phyloP scores from a whole-genome alignment of 495 filamentous ascomycete species.

The Talaromyces nanjingensis region DNA sequence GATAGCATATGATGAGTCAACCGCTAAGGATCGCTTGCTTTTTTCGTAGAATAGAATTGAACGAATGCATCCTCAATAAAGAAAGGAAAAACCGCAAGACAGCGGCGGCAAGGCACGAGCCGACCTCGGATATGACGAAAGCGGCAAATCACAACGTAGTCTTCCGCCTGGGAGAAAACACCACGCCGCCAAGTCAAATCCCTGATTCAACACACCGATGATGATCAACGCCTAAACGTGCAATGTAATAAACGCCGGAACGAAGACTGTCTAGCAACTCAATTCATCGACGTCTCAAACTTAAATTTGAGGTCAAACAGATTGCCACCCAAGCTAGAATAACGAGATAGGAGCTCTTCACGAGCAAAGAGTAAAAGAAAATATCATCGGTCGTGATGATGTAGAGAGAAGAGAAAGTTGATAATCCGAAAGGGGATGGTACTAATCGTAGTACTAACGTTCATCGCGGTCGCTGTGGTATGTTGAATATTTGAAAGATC shows the following conservation, averaged over 20 bases:
- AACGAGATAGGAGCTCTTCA: neutral
- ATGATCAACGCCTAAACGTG: slow-evolving; percentile 7
- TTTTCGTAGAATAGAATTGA: neutral
- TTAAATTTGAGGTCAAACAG: slow-evolving; percentile 1
- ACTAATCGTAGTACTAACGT: neutral
- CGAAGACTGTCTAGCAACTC: neutral
- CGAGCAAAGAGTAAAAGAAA: slow-evolving; percentile 2
- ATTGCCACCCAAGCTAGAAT: slow-evolving; percentile 9
- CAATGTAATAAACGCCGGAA: slow-evolving; percentile 8
- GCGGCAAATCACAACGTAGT: neutral
- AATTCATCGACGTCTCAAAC: neutral
- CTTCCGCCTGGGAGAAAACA: neutral
- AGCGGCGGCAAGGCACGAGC: neutral
- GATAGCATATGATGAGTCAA: neutral
- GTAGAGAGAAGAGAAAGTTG: neutral
- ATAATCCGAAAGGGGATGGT: neutral
- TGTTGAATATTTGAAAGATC: slow-evolving; percentile 10
- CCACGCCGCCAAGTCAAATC: neutral
- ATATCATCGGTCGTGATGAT: neutral
- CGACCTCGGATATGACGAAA: slow-evolving; percentile 1
- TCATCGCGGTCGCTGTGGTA: slow-evolving; percentile 11
- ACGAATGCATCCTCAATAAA: neutral
- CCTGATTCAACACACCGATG: neutral
- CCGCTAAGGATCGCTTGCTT: neutral
- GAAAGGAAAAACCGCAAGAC: neutral